Conservation (phyloP, 2,329 filamentous ascomycete genomes). For the Fusarium camptoceras region DNA sequence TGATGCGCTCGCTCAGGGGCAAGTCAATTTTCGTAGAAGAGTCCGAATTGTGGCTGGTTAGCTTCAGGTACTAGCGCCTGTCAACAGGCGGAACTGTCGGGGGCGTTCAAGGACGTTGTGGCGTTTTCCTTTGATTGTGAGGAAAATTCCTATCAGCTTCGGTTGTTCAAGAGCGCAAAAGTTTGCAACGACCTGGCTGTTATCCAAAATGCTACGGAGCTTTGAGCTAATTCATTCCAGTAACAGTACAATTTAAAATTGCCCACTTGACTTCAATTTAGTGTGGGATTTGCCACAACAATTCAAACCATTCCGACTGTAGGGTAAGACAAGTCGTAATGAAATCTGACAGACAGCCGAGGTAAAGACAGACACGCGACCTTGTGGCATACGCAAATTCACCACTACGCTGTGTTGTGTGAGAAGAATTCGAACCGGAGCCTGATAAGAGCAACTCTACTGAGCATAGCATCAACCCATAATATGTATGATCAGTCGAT, state of each 20-base stretch:
- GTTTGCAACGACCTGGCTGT: accelerated
- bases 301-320: accelerated
- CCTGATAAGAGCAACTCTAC: no score
- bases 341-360: no score
- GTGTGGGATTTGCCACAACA: no score
- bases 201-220: accelerated
- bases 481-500: no score
- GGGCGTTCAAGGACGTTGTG: neutral
- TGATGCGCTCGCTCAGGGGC: slow-evolving; percentile 14
- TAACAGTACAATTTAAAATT: no score
- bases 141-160: accelerated
- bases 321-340: no score
- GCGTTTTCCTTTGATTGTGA: neutral
- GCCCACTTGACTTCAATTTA: no score
- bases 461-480: no score
- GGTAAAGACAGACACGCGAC: no score
- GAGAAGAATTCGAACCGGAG: no score
- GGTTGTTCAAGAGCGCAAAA: neutral
- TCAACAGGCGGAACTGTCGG: neutral
- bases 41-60: neutral
- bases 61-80: slow-evolving; percentile 1
- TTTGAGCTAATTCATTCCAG: neutral
- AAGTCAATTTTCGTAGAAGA: neutral
- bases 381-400: no score
- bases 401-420: no score